These are phyloP conservation scores for Fusarium dimerum DNA, from an alignment of 2,329 filamentous ascomycete species.

Conservation along the genomic window DNA sequence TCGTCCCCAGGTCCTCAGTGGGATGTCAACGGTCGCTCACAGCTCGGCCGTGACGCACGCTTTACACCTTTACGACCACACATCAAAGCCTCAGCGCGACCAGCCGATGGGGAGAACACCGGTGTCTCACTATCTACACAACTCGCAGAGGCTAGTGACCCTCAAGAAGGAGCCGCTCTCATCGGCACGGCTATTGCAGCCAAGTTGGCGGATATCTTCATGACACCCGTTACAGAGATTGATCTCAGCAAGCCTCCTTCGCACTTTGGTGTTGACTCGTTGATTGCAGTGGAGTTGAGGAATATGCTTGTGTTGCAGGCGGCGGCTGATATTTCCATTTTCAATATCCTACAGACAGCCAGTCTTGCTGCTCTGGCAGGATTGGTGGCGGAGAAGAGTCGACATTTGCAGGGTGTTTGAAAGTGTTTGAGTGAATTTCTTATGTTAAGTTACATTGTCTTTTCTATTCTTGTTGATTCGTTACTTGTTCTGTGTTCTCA, in stretches of 20 bases:
- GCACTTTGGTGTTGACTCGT: slow-evolving; percentile 23
- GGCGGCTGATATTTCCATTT: slow-evolving; percentile 19
- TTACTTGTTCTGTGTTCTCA: too few relatives aligned
- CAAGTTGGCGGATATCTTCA: slow-evolving; percentile 25
- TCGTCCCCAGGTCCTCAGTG: slow-evolving; percentile 8
- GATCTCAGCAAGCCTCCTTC: slow-evolving; percentile 15
- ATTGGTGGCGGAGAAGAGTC: too few relatives aligned
- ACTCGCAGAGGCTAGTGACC: too few relatives aligned
- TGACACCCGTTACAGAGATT: slow-evolving; percentile 20
- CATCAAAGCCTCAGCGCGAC: too few relatives aligned
- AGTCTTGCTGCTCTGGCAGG: background rate
- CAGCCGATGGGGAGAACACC: too few relatives aligned
- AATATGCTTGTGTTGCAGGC: slow-evolving; percentile 21
- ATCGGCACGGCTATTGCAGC: background rate
- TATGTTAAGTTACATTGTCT: too few relatives aligned
- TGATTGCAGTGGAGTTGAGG: slow-evolving; percentile 25
- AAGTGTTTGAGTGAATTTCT: too few relatives aligned
- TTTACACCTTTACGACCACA: slow-evolving; percentile 4
- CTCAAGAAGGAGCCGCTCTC: background rate
- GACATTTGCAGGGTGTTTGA: too few relatives aligned
- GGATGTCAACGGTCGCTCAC: slow-evolving; percentile 1
- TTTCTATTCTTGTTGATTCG: too few relatives aligned
- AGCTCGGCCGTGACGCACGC: slow-evolving; percentile 8
- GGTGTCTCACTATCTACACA: too few relatives aligned
- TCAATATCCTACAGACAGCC: slow-evolving; percentile 19